phyloP scores from a whole-genome alignment of 2,329 filamentous ascomycete genomes.

The Monosporascus sp. region DNA sequence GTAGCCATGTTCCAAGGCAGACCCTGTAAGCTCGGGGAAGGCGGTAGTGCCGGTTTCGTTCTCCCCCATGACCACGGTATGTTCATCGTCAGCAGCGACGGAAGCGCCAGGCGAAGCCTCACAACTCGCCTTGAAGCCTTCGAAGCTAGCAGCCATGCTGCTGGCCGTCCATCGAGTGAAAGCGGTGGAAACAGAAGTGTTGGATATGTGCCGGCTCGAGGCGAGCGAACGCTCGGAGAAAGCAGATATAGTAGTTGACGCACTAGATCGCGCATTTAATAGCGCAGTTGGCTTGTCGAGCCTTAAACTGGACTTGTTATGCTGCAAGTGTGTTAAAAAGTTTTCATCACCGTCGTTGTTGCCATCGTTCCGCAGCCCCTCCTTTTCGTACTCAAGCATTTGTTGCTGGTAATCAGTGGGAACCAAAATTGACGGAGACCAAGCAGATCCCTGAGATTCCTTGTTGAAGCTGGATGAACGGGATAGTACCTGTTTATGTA shows the following conservation, averaged over 20 bases:
- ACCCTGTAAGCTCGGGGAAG: constrained; percentile 2
- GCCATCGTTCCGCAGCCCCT: constrained; percentile 24
- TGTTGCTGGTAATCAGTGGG: constrained; percentile 54
- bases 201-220: constrained; percentile 49
- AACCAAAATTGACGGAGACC: constrained; percentile 60
- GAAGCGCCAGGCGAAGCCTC: constrained; percentile 9
- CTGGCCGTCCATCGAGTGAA: constrained; percentile 51
- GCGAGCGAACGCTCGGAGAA: constrained; percentile 40
- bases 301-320: constrained; percentile 28
- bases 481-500: constrained; percentile 38
- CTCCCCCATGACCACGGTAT: constrained; percentile 5
- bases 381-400: constrained; percentile 39
- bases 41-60: constrained; percentile 6
- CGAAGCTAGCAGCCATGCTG: constrained; percentile 39
- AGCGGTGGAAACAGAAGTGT: constrained; percentile 48
- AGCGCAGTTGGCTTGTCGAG: constrained; percentile 29
- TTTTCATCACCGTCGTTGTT: constrained; percentile 29
- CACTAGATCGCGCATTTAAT: constrained; percentile 44
- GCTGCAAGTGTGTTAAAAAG: constrained; percentile 8
- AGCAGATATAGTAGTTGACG: constrained; percentile 49
- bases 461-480: constrained; percentile 47
- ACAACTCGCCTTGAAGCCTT: constrained; percentile 19
- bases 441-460: constrained; percentile 53
- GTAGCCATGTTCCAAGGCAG: constrained; percentile 7
- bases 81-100: constrained; percentile 11